Evolutionary conservation across 495 filamentous ascomycete genomes (phyloP), one percentile per base, ranked within the genome.

Genomic region (Neurospora intermedia): DNA sequence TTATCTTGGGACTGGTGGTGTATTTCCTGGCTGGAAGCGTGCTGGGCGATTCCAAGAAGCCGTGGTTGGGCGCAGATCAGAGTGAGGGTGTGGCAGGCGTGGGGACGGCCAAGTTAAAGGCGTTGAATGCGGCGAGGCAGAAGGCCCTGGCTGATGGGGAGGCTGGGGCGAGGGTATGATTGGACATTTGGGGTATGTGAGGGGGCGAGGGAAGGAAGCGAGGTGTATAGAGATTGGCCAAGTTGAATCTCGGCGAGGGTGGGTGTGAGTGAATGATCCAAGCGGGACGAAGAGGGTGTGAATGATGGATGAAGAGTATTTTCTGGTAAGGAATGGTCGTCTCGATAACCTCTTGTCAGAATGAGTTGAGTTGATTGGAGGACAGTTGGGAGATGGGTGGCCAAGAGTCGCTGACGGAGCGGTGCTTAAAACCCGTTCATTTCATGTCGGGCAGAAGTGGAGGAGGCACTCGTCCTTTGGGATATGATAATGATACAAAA

Each of bases 21-120:
- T 99, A 98, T 77, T 97, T 94, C 81, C 81, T 94, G 6, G 91
- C 90, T 5, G 91, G 91, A 66, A 88, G 88, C 72, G 82, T 89
- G 62, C 81, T 98, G 66, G 96, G 93, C n/a, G 96, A 99, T 80
- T 88, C 91, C 46, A 90, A 89, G 81, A 99, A 99, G 87, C 96
- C 96, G 6, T 99, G 96, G 96, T 82, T 99, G 45, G 96, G 96
- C 3, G 83, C 87, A 70, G 89, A 92, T 75, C 96, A 99, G 87
- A 90, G 94, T 78, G 81, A 86, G 6, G 96, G 96, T 38, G 85
- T 96, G 59, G 88, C 86, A 16, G 96, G 96, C 16, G 74, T 97
- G 54, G 95, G 94, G 40, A 99, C 96, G 27, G 96, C 96, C 72
- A 96, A 91, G 86, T 84, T 89, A 79, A 91, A 89, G 86, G 89